These are phyloP conservation scores for Eutrema yunnanense DNA, from an alignment of 345 rosid species.

Conservation along the genomic window DNA sequence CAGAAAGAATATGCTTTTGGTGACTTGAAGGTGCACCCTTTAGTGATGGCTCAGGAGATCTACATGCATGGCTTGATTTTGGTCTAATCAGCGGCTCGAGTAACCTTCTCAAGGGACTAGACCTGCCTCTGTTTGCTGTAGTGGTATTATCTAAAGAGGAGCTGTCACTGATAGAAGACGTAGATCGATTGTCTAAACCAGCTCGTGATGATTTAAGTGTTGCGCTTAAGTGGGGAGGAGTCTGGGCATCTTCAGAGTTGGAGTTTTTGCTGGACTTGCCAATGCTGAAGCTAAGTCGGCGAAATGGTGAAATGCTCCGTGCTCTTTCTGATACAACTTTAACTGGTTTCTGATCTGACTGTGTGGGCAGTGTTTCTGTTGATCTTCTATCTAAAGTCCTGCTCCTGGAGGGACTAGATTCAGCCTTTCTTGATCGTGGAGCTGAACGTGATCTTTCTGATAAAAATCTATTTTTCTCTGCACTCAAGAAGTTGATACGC, in stretches of 20 bases:
- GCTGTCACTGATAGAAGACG: conserved; percentile 35
- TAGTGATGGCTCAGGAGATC: conserved; percentile 38
- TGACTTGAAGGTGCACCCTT: conserved; percentile 32
- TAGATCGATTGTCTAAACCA: conserved; percentile 34
- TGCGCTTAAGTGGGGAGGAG: conserved; percentile 31
- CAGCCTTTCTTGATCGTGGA: conserved; percentile 35
- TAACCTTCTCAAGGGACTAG: conserved; percentile 90
- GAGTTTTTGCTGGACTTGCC: conserved; percentile 58
- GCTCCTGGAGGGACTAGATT: conserved; percentile 32
- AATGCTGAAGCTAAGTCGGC: conserved; percentile 58
- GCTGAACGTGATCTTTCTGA: conserved; percentile 37
- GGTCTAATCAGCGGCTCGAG: conserved; percentile 72
- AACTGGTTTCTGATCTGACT: conserved; percentile 33
- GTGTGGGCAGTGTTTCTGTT: background rate
- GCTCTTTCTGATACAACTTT: conserved; percentile 49
- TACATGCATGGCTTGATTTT: conserved; percentile 38
- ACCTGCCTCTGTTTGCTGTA: conserved; percentile 55
- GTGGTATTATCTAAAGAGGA: conserved; percentile 32
- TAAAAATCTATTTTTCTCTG: conserved; percentile 24
- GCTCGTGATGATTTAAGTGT: conserved; percentile 35
- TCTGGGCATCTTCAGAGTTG: conserved; percentile 36
- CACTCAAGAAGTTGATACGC: conserved; percentile 29
- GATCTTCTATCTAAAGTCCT: conserved; percentile 36
- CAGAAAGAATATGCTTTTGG: conserved; percentile 29
- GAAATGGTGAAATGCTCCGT: conserved; percentile 83